Conservation (phyloP, 2,329 filamentous ascomycete species). For the Rutstroemia sp. region DNA sequence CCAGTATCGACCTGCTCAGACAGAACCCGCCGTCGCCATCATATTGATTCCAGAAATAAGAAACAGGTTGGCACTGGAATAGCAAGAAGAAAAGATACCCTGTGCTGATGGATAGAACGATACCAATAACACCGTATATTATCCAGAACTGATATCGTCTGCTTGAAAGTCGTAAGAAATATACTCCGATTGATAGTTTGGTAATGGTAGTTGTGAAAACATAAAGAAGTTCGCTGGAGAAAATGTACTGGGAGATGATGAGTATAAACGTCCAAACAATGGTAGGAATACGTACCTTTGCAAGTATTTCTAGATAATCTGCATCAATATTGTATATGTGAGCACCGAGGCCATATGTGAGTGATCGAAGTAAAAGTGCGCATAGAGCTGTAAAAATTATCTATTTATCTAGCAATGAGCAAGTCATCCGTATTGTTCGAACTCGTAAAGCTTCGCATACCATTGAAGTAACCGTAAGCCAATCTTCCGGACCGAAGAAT, state of each 20-base stretch:
- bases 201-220: slow-evolving; percentile 24
- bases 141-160: slow-evolving; percentile 21
- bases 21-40: slow-evolving; percentile 26
- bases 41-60: slow-evolving; percentile 33
- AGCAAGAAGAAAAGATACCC: slow-evolving; percentile 27
- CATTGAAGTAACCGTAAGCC: slow-evolving; percentile 26
- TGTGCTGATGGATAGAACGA: slow-evolving; percentile 20
- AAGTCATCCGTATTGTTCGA: background rate
- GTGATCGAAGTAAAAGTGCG: slow-evolving; percentile 18
- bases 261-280: background rate
- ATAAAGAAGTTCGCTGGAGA: slow-evolving; percentile 27
- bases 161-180: slow-evolving; percentile 25
- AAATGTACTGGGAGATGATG: slow-evolving; percentile 14
- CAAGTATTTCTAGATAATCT: slow-evolving; percentile 15
- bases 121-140: slow-evolving; percentile 19
- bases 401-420: slow-evolving; percentile 9
- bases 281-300: slow-evolving; percentile 16
- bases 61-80: slow-evolving; percentile 25
- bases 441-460: slow-evolving; percentile 8
- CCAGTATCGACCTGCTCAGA: slow-evolving; percentile 20
- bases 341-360: slow-evolving; percentile 23
- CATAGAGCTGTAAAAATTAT: slow-evolving; percentile 23
- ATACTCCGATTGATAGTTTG: slow-evolving; percentile 25
- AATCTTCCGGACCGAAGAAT: slow-evolving; percentile 28
- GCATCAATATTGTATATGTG: slow-evolving; percentile 23